phyloP scores from a whole-genome alignment of 768 basidiomycete genomes.

The Amanita subjunquillea region DNA sequence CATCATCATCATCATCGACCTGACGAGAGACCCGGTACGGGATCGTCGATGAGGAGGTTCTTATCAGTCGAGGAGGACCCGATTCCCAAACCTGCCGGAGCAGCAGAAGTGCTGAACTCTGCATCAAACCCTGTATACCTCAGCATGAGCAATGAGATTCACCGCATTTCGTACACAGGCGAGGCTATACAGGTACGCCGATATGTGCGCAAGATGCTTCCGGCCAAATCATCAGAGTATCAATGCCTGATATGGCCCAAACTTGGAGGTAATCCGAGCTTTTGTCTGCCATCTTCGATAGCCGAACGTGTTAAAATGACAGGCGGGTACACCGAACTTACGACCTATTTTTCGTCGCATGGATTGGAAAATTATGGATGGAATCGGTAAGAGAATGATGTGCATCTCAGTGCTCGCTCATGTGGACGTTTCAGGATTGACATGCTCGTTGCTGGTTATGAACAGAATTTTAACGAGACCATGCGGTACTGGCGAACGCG shows the following conservation, averaged over 20 bases:
- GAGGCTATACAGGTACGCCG: slow-evolving; percentile 82
- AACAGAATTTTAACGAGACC: slow-evolving; percentile 70
- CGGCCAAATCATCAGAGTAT: slow-evolving; percentile 60
- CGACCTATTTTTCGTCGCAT: slow-evolving; percentile 65
- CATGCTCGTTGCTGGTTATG: slow-evolving; percentile 78
- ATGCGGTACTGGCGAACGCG: slow-evolving; percentile 91
- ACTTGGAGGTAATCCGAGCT: slow-evolving; percentile 38
- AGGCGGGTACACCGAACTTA: slow-evolving; percentile 74
- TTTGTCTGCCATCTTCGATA: neutral
- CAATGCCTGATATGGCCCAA: slow-evolving; percentile 93
- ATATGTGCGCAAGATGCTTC: slow-evolving; percentile 68
- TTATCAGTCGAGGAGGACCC: slow-evolving; percentile 38
- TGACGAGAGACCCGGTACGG: slow-evolving; percentile 27
- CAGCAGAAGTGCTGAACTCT: slow-evolving; percentile 51
- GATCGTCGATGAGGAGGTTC: slow-evolving; percentile 35
- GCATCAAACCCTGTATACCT: slow-evolving; percentile 74
- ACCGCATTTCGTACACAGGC: slow-evolving; percentile 85
- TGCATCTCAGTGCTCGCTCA: neutral
- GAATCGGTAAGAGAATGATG: slow-evolving; percentile 50
- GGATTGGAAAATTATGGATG: slow-evolving; percentile 79
- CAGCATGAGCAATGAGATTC: slow-evolving; percentile 93
- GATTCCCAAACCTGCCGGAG: slow-evolving; percentile 47
- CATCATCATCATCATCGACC: slow-evolving; percentile 18
- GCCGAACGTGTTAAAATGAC: neutral
- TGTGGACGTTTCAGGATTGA: slow-evolving; percentile 45